A percentile compares a stretch with the other conserved stretches of the same genome.
Evolutionary conservation across 2,329 filamentous ascomycete species (phyloP).

Genomic region (Neophaeococcomyces mojaviensis): DNA sequence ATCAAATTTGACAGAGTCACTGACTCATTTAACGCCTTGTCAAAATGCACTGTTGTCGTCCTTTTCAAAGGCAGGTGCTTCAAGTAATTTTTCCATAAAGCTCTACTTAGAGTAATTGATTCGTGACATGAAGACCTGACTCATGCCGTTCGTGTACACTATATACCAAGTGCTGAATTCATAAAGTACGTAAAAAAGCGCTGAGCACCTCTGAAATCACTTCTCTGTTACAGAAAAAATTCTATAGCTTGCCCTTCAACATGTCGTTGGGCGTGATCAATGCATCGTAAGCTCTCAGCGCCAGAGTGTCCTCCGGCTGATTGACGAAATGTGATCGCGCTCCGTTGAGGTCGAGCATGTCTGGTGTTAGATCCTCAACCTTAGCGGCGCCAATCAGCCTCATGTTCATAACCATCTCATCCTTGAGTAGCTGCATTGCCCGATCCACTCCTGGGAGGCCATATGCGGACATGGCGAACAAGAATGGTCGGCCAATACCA

Average conservation of each 20-base stretch:
- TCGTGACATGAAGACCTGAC: no score
- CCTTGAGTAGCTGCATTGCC: conserved; percentile 85
- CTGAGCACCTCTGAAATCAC: no score
- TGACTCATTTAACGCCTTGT: no score
- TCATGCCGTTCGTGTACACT: no score
- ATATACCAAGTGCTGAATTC: no score
- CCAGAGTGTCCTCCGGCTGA: conserved; percentile 56
- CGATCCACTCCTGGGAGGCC: conserved; percentile 79
- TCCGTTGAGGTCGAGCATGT: conserved; percentile 69
- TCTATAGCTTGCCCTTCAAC: conserved; percentile 36
- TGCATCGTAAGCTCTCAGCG: conserved; percentile 50
- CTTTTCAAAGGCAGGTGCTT: no score
- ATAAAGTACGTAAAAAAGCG: no score
- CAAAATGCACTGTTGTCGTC: no score
- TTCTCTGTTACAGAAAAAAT: background rate
- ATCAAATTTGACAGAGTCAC: no score
- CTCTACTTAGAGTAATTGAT: no score
- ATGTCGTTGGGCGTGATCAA: conserved; percentile 44
- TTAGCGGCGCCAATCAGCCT: conserved; percentile 73
- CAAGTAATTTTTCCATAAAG: no score
- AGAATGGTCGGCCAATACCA: conserved; percentile 86
- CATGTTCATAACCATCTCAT: conserved; percentile 99
- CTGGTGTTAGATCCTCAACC: conserved; percentile 70
- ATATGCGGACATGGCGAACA: conserved; percentile 94
- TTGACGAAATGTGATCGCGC: conserved; percentile 53